phyloP scores from a whole-genome alignment of 176 grass and related monocot species.

The Dendrocalamus sinicus region DNA sequence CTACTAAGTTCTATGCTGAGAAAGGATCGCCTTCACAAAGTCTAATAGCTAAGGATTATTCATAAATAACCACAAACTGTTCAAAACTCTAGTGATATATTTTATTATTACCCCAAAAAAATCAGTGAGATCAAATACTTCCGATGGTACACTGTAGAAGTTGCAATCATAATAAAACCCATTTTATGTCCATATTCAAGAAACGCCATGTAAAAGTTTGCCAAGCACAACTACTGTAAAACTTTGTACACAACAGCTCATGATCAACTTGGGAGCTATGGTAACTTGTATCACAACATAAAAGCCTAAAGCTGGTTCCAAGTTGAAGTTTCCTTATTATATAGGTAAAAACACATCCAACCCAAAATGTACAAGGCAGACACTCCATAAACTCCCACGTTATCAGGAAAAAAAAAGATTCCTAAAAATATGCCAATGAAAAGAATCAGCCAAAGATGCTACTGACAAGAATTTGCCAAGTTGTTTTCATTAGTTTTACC shows the following conservation, averaged over 20 bases:
- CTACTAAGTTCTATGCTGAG: background rate
- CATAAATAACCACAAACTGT: constrained; percentile 11
- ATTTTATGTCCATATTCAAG: background rate
- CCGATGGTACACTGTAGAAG: background rate
- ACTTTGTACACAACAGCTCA: background rate
- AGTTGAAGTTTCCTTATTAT: background rate
- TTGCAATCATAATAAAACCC: background rate
- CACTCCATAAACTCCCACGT: background rate
- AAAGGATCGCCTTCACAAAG: background rate
- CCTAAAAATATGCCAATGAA: background rate
- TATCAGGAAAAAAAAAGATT: background rate
- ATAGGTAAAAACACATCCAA: background rate
- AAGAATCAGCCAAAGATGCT: background rate
- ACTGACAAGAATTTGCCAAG: background rate
- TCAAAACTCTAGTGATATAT: background rate
- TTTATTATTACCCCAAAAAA: background rate
- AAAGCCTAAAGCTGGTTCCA: background rate
- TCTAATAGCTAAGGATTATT: background rate
- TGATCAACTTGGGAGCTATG: background rate
- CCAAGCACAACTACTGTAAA: constrained; percentile 3
- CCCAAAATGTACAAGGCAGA: background rate
- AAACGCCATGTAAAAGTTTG: background rate
- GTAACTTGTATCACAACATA: background rate
- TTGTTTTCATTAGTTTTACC: constrained; percentile 42
- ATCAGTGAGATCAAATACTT: background rate